phyloP scores from a whole-genome alignment of 1,284 basidiomycete species.

The Chondrostereum purpureum region DNA sequence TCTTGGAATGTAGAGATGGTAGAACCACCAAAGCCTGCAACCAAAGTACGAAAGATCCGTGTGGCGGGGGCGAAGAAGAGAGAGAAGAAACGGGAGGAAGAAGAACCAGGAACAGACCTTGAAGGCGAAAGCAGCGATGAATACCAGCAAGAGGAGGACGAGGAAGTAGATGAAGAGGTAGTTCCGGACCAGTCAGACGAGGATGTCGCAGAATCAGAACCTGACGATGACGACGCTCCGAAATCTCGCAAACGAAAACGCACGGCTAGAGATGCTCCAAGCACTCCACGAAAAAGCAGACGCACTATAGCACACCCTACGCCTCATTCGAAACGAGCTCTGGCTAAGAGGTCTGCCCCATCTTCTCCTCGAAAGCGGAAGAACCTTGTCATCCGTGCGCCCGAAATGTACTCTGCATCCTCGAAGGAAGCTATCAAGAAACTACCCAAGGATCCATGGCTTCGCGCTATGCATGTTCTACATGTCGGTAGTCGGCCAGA shows the following conservation, averaged over 20 bases:
- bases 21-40: too few species aligned
- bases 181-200: conserved; percentile 13
- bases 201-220: conserved; percentile 9
- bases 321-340: conserved; percentile 60
- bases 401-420: conserved; percentile 25
- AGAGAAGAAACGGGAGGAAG: conserved; percentile 1
- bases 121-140: conserved; percentile 13
- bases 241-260: conserved; percentile 27
- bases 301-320: conserved; percentile 45
- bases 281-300: conserved; percentile 19
- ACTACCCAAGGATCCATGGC: conserved; percentile 70
- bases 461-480: conserved; percentile 80
- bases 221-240: conserved; percentile 29
- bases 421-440: conserved; percentile 19
- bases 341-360: conserved; percentile 32
- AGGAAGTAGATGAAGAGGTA: conserved; percentile 17
- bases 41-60: too few species aligned
- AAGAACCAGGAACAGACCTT: conserved; percentile 3
- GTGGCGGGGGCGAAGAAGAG: background rate
- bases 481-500: conserved; percentile 95
- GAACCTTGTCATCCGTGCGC: conserved; percentile 26
- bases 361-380: conserved; percentile 25
- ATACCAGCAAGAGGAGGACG: conserved; percentile 17
- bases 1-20: conserved; percentile 2
- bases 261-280: conserved; percentile 8